phyloP scores from a whole-genome alignment of 202 grass and related monocot genomes.

The Setaria viridis region DNA sequence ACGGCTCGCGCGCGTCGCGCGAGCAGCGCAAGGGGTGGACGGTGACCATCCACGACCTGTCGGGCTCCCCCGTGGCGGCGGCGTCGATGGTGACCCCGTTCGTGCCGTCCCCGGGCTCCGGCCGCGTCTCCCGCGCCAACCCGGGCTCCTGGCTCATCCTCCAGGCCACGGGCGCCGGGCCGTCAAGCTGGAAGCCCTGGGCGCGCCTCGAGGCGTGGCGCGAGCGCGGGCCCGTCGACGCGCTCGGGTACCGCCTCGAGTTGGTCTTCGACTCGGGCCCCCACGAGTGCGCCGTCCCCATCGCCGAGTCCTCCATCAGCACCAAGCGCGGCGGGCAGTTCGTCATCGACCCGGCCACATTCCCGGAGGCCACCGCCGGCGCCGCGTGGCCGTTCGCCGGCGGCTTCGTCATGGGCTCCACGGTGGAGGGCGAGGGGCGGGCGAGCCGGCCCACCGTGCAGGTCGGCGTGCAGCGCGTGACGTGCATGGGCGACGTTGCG shows the following conservation, averaged over 20 bases:
- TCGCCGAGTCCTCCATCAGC: slow-evolving; percentile 83
- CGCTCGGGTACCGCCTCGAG: slow-evolving; percentile 82
- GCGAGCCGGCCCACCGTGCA: slow-evolving; percentile 77
- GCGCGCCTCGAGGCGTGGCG: slow-evolving; percentile 94
- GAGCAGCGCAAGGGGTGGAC: slow-evolving; percentile 97
- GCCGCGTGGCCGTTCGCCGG: slow-evolving; percentile 57
- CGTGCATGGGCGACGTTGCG: slow-evolving; percentile 80
- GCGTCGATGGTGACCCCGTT: slow-evolving; percentile 98
- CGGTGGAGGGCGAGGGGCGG: slow-evolving; percentile 78
- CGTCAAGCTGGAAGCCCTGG: slow-evolving; percentile 90
- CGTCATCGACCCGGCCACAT: slow-evolving; percentile 62
- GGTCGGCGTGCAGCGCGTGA: slow-evolving; percentile 76
- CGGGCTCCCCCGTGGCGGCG: slow-evolving; percentile 81
- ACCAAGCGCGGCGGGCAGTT: slow-evolving; percentile 80
- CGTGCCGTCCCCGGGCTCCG: slow-evolving; percentile 88
- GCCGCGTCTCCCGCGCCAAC: slow-evolving; percentile 90
- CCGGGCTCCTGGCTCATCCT: slow-evolving; percentile 94
- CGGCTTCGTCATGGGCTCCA: slow-evolving; percentile 85
- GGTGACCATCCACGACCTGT: slow-evolving; percentile 98
- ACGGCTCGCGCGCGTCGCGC: slow-evolving; percentile 38
- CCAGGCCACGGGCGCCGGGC: slow-evolving; percentile 60
- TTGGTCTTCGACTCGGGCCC: slow-evolving; percentile 62
- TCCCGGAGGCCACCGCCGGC: slow-evolving; percentile 49
- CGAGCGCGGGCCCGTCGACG: slow-evolving; percentile 78
- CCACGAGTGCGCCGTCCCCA: slow-evolving; percentile 59